Evolutionary conservation across 2,329 filamentous ascomycete species (phyloP), one percentile per base, ranked within the genome.

Genomic region (Pseudocercospora macadamiae): DNA sequence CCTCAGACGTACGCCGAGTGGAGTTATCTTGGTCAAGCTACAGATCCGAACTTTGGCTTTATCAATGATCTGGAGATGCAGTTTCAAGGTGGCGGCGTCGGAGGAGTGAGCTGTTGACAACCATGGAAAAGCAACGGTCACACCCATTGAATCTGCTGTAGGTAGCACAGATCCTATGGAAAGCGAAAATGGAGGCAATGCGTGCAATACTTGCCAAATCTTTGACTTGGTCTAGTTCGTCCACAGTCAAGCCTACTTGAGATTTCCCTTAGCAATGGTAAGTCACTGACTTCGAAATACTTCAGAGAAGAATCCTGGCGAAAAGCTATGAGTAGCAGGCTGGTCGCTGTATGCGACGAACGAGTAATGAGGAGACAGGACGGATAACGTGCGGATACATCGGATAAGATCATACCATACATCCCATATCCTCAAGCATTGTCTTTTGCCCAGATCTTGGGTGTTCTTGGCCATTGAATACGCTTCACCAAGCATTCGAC

Each of bases 11-110:
- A 59, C 44, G 59, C 60, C 12, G 63, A 65, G 36, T 63, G 63
- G 61, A 60, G 53, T 8, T 63, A 61, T 39, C 37, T 65, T 16
- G 61, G 59, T 8, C 55, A 63, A 32, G 56, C 56, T 4, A 63
- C 61, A 28, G 63, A 65, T 54, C 63, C 61, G 12, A 63, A 63
- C 39, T 63, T 65, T 53, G 63, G 63, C 12, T 63, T 63, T 25
- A 48, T 63, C 16, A 52, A 54, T 56, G 63, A 65, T 49, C 30
- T 64, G 44, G 49, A 61, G 39, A 53, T 62, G 52, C 62, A 64
- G 39, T 60, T 64, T 14, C 51, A 58, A 21, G 61, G 61, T 18
- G 45, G 57, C n/a, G n/a, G n/a, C 7, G 48, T 54, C n/a, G 61
- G 61, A 32, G 56, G 51, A 3, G 56, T 62, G 10, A 57, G 58